A percentile compares a stretch with the other conserved stretches of the same genome.
phyloP scores from a whole-genome alignment of 1,284 basidiomycete species.

The Leccinum subrobustum region DNA sequence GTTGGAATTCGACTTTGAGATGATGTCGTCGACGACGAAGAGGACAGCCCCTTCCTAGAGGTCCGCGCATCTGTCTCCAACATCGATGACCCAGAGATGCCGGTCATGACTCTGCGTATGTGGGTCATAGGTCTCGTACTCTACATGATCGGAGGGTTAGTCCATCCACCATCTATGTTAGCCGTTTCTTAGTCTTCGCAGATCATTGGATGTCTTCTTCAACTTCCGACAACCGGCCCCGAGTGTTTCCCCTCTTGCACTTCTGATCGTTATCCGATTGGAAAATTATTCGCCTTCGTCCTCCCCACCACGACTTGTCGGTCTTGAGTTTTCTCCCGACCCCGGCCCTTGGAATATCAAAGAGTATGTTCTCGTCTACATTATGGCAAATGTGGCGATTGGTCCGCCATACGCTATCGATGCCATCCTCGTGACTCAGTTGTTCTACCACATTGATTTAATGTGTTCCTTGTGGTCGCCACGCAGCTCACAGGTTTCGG shows the following conservation, averaged over 20 bases:
- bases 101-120: slow-evolving; percentile 85
- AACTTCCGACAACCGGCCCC: slow-evolving; percentile 90
- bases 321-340: slow-evolving; percentile 78
- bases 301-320: slow-evolving; percentile 79
- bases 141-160: slow-evolving; percentile 61
- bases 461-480: slow-evolving; percentile 73
- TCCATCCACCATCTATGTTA: slow-evolving; percentile 18
- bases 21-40: slow-evolving; percentile 71
- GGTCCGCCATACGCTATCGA: slow-evolving; percentile 78
- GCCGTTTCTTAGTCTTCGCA: slow-evolving; percentile 25
- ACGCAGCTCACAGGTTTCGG: slow-evolving; percentile 92
- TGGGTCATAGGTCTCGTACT: slow-evolving; percentile 84
- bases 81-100: slow-evolving; percentile 96
- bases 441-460: slow-evolving; percentile 56
- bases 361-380: slow-evolving; percentile 89
- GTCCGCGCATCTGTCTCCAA: slow-evolving; percentile 96
- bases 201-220: slow-evolving; percentile 89
- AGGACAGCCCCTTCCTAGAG: slow-evolving; percentile 97
- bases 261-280: slow-evolving; percentile 87
- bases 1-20: slow-evolving; percentile 71
- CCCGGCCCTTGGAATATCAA: slow-evolving; percentile 99
- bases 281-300: slow-evolving; percentile 80
- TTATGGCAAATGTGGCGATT: slow-evolving; percentile 93
- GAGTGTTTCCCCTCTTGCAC: slow-evolving; percentile 72
- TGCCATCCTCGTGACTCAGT: slow-evolving; percentile 74